Evolutionary conservation across 2,329 filamentous ascomycete species (phyloP).

Genomic region (Basipetospora chlamydospora): DNA sequence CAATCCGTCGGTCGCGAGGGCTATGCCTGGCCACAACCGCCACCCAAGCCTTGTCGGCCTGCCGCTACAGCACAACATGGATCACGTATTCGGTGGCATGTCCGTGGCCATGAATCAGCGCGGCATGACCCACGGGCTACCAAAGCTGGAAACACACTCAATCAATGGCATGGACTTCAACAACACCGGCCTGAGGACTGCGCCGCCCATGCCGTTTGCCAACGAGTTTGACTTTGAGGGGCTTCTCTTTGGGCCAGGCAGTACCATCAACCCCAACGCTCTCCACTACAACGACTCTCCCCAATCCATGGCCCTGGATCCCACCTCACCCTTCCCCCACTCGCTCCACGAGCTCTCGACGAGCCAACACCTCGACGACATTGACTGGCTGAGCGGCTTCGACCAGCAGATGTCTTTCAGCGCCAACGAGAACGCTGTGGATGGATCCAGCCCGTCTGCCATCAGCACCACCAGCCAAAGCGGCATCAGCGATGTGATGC

Average conservation of each 20-base stretch:
- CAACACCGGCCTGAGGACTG: conserved; percentile 59
- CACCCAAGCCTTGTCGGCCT: conserved; percentile 63
- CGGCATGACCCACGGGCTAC: conserved; percentile 50
- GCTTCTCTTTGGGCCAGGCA: conserved; percentile 52
- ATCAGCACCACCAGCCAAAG: conserved; percentile 92
- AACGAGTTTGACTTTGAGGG: conserved; percentile 56
- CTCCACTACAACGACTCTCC: conserved; percentile 76
- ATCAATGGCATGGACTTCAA: conserved; percentile 51
- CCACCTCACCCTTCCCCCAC: conserved; percentile 44
- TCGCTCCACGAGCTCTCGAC: conserved; percentile 43
- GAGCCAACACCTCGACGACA: conserved; percentile 56
- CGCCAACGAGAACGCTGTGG: conserved; percentile 65
- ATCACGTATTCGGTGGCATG: conserved; percentile 60
- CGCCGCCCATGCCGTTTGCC: conserved; percentile 51
- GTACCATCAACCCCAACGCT: conserved; percentile 55
- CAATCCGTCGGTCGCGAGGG: conserved; percentile 35
- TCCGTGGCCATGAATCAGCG: conserved; percentile 52
- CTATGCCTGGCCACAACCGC: conserved; percentile 45
- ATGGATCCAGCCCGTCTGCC: conserved; percentile 87
- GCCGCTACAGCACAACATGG: conserved; percentile 35
- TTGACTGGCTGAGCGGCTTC: conserved; percentile 72
- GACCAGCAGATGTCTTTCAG: conserved; percentile 62
- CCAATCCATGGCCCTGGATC: conserved; percentile 48
- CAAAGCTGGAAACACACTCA: conserved; percentile 69
- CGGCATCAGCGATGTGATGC: conserved; percentile 79